Conservation (phyloP, 2,329 filamentous ascomycete species). For the Pseudocercospora fuligena region DNA sequence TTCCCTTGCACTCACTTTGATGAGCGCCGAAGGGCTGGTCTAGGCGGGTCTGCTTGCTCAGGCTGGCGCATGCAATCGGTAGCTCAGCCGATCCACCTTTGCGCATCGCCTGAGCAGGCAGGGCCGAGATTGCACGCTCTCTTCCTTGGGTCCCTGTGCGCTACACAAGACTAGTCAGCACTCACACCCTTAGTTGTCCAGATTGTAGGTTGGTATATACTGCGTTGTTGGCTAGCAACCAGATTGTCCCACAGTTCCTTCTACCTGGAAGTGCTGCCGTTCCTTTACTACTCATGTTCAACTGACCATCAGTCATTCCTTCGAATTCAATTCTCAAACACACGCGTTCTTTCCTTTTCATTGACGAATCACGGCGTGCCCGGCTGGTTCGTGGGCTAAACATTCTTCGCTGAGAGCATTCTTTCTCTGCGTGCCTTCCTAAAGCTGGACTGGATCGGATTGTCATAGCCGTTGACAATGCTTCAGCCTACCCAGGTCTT, state of each 20-base stretch:
- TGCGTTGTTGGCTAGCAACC: slow-evolving; percentile 34
- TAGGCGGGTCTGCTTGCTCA: slow-evolving; percentile 25
- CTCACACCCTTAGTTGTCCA: slow-evolving; percentile 31
- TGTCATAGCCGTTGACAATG: slow-evolving; percentile 32
- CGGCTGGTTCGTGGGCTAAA: slow-evolving; percentile 18
- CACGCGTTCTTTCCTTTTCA: slow-evolving; percentile 47
- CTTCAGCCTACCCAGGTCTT: slow-evolving; percentile 46
- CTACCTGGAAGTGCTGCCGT: slow-evolving; percentile 26
- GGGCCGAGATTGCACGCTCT: slow-evolving; percentile 39
- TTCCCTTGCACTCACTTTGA: slow-evolving; percentile 40
- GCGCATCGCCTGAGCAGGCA: slow-evolving; percentile 33
- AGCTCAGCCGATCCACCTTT: slow-evolving; percentile 35
- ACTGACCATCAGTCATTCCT: slow-evolving; percentile 49
- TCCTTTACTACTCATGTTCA: slow-evolving; percentile 22
- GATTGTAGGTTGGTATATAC: slow-evolving; percentile 33
- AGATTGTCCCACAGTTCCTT: slow-evolving; percentile 21
- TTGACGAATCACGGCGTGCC: slow-evolving; percentile 36
- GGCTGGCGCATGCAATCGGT: slow-evolving; percentile 36
- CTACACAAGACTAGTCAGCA: slow-evolving; percentile 41
- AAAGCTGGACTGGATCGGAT: slow-evolving; percentile 29
- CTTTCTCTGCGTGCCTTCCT: slow-evolving; percentile 43
- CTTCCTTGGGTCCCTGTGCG: slow-evolving; percentile 33
- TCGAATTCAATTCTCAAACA: slow-evolving; percentile 43
- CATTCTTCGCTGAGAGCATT: slow-evolving; percentile 47
- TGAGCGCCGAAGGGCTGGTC: slow-evolving; percentile 30